Evolutionary conservation across 257 asterid species (phyloP), one percentile per base, ranked within the genome.

Genomic region (Fraxinus pennsylvanica): DNA sequence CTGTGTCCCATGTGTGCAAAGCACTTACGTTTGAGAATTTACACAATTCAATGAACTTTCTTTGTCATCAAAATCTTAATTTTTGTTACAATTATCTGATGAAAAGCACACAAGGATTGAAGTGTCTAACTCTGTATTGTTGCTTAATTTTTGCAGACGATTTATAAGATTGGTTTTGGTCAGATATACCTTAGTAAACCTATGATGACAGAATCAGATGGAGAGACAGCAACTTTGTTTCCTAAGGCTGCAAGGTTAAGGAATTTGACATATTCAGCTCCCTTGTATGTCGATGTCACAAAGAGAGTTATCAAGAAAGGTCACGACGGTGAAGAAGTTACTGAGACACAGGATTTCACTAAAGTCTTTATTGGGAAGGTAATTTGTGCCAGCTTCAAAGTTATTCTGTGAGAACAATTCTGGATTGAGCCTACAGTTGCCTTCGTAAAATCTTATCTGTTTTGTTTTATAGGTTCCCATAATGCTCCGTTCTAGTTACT

Each of bases 201-300:
- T 12, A 96, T 96, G 99, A 92, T 96, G 99, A 96, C 99, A 10
- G 98, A 95, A 82, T 96, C 99, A 30, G 99, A 96, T 84, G 99
- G 99, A 82, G 99, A 96, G 83, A 96, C 97, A 59, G 97, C 99
- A 25, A 96, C 99, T 12, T 87, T 96, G 89, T 96, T 96, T 85
- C 99, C 99, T 29, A 96, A 96, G 85, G 99, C 99, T 84, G 99
- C 99, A 52, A 91, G 99, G 88, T 85, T 96, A 77, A 92, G 99
- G 81, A 96, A 96, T 81, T 87, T 96, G 84, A 96, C 99, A 4
- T 96, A 96, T 81, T 96, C 99, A 67, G 99, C 99, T 38, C 99
- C 99, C 12, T 80, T 96, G 84, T 96, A 96, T 17, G 98, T 96
- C 19, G 99, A 96, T 81, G 99, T 96, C 69, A 78, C 89, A 19